phyloP scores from a whole-genome alignment of 352 stramenopile genomes.

The Globisporangium heterothallicum region DNA sequence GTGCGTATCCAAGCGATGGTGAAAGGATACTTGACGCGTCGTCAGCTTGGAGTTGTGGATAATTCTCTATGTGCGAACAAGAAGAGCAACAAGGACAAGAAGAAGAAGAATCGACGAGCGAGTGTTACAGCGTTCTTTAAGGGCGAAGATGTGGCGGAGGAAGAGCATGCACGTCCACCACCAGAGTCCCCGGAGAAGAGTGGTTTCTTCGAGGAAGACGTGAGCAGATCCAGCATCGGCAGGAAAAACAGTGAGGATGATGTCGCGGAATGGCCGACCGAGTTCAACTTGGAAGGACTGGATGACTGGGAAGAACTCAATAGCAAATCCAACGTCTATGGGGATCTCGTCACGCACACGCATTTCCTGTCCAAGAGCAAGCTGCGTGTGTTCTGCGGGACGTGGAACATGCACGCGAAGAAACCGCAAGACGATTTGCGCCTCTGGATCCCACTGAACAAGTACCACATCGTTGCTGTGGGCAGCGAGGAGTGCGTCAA shows the following conservation, averaged over 20 bases:
- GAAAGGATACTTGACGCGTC: conserved; percentile 5
- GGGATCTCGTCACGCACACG: conserved; percentile 24
- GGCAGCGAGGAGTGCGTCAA: conserved; percentile 94
- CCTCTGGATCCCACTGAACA: conserved; percentile 65
- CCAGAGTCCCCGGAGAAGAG: not conserved
- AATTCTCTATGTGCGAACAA: not conserved
- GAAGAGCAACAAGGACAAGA: not conserved
- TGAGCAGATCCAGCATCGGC: not conserved
- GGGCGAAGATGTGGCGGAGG: not conserved
- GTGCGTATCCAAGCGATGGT: conserved; percentile 13
- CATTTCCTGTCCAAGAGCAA: conserved; percentile 35
- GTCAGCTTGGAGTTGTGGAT: not conserved
- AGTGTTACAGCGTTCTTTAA: conserved; percentile 6
- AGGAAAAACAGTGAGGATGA: conserved; percentile 14
- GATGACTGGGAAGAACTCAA: conserved; percentile 57
- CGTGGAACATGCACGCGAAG: conserved; percentile 85
- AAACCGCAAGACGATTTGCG: conserved; percentile 52
- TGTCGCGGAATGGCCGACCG: conserved; percentile 36
- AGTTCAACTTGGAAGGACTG: conserved; percentile 39
- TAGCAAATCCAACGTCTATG: conserved; percentile 14
- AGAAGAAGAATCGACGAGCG: conserved; percentile 2
- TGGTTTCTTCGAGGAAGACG: not conserved
- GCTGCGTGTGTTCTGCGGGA: conserved; percentile 74
- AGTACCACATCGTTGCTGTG: conserved; percentile 85
- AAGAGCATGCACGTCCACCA: not conserved